These are phyloP conservation scores for Candida cerambycidarum DNA, from an alignment of 805 yeast species.

Conservation along the genomic window DNA sequence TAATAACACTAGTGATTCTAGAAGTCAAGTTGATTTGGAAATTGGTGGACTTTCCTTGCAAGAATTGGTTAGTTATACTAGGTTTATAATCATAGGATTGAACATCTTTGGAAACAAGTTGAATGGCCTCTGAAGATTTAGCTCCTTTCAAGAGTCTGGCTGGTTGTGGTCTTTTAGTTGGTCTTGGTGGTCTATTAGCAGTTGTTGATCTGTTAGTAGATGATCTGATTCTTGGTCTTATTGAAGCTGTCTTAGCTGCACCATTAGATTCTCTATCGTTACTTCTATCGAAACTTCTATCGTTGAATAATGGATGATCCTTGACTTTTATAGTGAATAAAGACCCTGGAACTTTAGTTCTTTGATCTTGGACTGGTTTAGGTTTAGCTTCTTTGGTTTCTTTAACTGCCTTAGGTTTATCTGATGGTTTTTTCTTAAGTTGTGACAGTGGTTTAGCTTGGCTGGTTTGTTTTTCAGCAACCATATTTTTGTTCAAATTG, in stretches of 20 bases:
- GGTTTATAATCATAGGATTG: constrained; percentile 10
- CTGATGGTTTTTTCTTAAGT: neutral
- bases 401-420: neutral
- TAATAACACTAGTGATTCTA: constrained; percentile 42
- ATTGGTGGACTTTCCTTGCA: constrained; percentile 38
- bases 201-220: neutral
- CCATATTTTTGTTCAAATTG: constrained; percentile 9
- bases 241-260: constrained; percentile 7
- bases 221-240: constrained; percentile 4
- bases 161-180: constrained; percentile 6
- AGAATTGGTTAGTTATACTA: constrained; percentile 23
- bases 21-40: constrained; percentile 27
- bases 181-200: constrained; percentile 1
- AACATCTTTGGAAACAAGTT: constrained; percentile 10
- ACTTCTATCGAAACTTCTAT: constrained; percentile 1
- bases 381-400: neutral
- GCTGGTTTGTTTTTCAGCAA: neutral
- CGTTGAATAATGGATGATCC: constrained; percentile 22
- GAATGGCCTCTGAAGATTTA: constrained; percentile 4
- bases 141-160: constrained; percentile 8
- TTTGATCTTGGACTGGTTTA: neutral
- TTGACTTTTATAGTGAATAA: constrained; percentile 13
- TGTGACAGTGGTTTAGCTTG: neutral
- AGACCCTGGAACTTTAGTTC: neutral
- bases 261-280: too few species aligned